Base-by-base conservation (phyloP, 1,284 basidiomycete genomes). In the Sanghuangporus baumii region DNA sequence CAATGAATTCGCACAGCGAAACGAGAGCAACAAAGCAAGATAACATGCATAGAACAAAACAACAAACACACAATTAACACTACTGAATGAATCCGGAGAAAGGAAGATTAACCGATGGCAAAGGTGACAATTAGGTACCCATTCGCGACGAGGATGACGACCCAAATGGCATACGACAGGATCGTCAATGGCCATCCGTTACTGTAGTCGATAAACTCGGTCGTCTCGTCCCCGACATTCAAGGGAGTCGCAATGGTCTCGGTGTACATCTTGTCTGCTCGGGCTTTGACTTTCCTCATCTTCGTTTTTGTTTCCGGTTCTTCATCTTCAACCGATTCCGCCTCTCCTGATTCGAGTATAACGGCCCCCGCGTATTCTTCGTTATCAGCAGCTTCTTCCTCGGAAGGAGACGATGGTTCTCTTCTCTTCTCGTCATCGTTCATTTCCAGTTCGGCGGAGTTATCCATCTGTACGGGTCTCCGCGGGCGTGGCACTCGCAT, bases 121-220 rank as follows among this genome's bases (percentile, higher is more conserved):
- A 89, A 73, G 12, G 77, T 80, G n/a, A 83, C 76, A 54, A 89
- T 73, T 3, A 83, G 86, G 67, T 89, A 90, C 26, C 82, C 73
- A 70, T 94, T 93, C 46, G 91, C 91, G n/a, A 81, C 73, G 16
- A 88, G 73, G 16, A 93, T 77, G 3, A 91, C 67, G 8, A 83
- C 66, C 78, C 86, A 91, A 47, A 92, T 81, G n/a, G 76, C 18
- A 65, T 78, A 84, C 5, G 87, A 89, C 16, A 89, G 59, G 4
- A 66, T 67, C n/a, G 77, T 84, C 54, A 81, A 73, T 62, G 86
- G 67, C 75, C 78, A 81, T 14, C 84, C 81, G 63, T 81, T 90
- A 66, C 83, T 86, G 67, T 83, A 93, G 70, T 88, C 81, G 34
- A 87, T 77, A 48, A 69, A 74, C 60, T 80, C 75, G 1, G 66